Evolutionary conservation across 768 basidiomycete species (phyloP).

Genomic region (Tylopilus sp.): DNA sequence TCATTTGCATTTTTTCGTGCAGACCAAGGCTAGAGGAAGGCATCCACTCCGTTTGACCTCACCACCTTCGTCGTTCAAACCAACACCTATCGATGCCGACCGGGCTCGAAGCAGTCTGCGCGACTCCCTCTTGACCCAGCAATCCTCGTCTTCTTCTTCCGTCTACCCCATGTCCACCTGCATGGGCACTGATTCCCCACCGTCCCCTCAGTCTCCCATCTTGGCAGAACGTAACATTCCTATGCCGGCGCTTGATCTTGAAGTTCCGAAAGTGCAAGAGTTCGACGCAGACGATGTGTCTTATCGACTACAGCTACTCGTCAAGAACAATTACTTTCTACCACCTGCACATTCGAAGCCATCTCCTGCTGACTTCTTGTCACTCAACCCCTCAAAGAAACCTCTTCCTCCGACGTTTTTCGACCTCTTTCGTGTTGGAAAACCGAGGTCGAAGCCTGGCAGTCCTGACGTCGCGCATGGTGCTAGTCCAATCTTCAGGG

Average conservation of each 20-base stretch:
- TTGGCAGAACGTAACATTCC: constrained; percentile 40
- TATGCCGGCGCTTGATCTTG: constrained; percentile 46
- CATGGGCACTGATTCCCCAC: constrained; percentile 59
- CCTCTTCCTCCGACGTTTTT: constrained; percentile 51
- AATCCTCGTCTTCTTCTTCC: constrained; percentile 70
- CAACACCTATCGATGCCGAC: constrained; percentile 24
- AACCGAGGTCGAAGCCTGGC: constrained; percentile 60
- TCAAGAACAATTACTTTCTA: constrained; percentile 86
- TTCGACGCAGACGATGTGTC: constrained; percentile 77
- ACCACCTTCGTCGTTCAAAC: constrained; percentile 33
- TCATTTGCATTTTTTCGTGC: constrained; percentile 8
- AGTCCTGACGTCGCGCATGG: constrained; percentile 43
- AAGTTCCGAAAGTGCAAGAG: constrained; percentile 46
- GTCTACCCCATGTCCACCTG: constrained; percentile 74
- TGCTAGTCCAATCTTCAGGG: constrained; percentile 49
- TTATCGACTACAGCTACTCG: constrained; percentile 77
- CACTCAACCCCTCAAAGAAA: constrained; percentile 38
- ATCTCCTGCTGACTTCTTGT: constrained; percentile 59
- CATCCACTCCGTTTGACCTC: constrained; percentile 35
- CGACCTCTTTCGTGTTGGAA: constrained; percentile 68
- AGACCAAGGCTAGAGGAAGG: constrained; percentile 36
- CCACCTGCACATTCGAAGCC: constrained; percentile 87
- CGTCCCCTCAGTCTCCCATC: constrained; percentile 58
- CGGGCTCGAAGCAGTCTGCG: constrained; percentile 53
- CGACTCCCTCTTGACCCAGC: constrained; percentile 54